Conservation (phyloP, 1,139 yeast species). For the Lodderomyces metapsilosis region DNA sequence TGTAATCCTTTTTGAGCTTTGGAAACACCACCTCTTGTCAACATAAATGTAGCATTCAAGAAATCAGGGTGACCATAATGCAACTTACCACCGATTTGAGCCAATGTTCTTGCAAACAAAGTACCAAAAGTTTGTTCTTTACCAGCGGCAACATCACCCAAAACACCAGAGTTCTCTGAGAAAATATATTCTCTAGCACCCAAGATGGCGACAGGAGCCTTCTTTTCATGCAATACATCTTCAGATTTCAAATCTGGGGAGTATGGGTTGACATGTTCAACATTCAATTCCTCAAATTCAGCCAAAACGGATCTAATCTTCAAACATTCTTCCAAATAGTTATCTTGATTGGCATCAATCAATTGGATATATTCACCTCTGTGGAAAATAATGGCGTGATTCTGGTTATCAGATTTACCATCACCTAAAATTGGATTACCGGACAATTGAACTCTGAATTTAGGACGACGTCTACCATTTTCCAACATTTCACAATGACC, state of each 20-base stretch:
- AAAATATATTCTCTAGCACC: constrained; percentile 99
- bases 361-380: constrained; percentile 98
- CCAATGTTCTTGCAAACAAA: constrained; percentile 92
- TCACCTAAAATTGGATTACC: constrained; percentile 99
- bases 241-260: constrained; percentile 57
- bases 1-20: constrained; percentile 98
- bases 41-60: constrained; percentile 90
- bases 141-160: constrained; percentile 99
- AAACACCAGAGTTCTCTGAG: constrained; percentile 97
- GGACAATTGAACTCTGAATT: constrained; percentile 94
- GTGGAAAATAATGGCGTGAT: constrained; percentile 93
- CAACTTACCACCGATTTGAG: constrained; percentile 97
- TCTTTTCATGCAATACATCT: constrained; percentile 29
- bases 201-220: constrained; percentile 91
- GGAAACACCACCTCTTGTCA: constrained; percentile 98
- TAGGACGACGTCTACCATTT: constrained; percentile 98
- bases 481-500: constrained; percentile 98
- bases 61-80: constrained; percentile 99
- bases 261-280: constrained; percentile 80
- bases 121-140: constrained; percentile 99
- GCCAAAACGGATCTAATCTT: constrained; percentile 97
- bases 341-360: constrained; percentile 98
- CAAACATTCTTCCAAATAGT: constrained; percentile 96
- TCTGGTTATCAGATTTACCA: constrained; percentile 99
- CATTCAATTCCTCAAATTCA: constrained; percentile 93